Percentiles rank a stretch among this genome's conserved stretches.
phyloP scores from a whole-genome alignment of 345 rosid species.

The Eutrema heterophyllum region DNA sequence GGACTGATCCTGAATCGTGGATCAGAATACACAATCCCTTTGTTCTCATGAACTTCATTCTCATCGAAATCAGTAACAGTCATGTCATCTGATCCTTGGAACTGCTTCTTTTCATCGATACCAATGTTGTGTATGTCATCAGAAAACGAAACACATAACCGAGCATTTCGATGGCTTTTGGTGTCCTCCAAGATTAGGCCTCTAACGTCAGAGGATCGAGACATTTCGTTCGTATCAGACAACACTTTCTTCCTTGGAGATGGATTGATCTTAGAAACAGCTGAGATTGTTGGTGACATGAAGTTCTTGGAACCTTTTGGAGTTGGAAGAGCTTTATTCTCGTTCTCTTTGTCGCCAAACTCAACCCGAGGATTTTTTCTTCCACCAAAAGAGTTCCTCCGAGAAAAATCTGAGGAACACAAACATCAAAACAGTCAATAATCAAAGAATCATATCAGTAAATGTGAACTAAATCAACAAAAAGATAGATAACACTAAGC shows the following conservation, averaged over 20 bases:
- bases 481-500: neutral
- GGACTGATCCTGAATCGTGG: conserved; percentile 44
- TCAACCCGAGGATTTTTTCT: conserved; percentile 41
- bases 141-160: conserved; percentile 40
- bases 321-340: conserved; percentile 36
- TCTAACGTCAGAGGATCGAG: conserved; percentile 40
- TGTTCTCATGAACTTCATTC: conserved; percentile 15
- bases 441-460: neutral
- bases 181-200: conserved; percentile 35
- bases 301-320: conserved; percentile 59
- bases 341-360: conserved; percentile 59
- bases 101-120: conserved; percentile 11
- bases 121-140: conserved; percentile 27
- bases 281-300: conserved; percentile 89
- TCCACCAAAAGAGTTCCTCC: conserved; percentile 37
- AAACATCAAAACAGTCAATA: neutral
- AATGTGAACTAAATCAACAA: neutral
- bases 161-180: conserved; percentile 20
- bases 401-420: conserved; percentile 33
- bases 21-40: conserved; percentile 44
- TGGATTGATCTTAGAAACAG: conserved; percentile 63
- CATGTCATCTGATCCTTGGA: conserved; percentile 31
- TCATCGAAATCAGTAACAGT: conserved; percentile 31
- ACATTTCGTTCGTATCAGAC: conserved; percentile 51
- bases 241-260: conserved; percentile 77